A percentile compares a stretch with the other conserved stretches of the same genome.
Evolutionary conservation across 345 rosid genomes (phyloP).

Genomic region (Diplotaxis tenuifolia): DNA sequence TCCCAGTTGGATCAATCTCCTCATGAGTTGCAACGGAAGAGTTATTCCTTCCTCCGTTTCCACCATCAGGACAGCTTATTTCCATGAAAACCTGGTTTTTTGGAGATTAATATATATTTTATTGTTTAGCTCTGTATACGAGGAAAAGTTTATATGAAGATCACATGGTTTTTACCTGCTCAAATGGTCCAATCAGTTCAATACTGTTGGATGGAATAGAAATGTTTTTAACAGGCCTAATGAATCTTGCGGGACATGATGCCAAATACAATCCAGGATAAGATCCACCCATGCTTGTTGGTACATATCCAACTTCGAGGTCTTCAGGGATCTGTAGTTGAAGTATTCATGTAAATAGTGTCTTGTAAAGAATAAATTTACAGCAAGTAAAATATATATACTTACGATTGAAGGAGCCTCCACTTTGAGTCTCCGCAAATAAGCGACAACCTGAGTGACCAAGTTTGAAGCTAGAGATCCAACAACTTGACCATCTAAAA

Average conservation of each 20-base stretch:
- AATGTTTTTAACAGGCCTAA: conserved; percentile 79
- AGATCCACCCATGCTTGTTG: conserved; percentile 84
- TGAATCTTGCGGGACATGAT: conserved; percentile 85
- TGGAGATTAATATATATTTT: background rate
- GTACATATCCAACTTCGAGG: conserved; percentile 94
- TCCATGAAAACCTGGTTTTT: conserved; percentile 83
- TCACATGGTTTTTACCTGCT: conserved; percentile 59
- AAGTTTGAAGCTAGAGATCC: conserved; percentile 60
- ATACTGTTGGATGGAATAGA: conserved; percentile 47
- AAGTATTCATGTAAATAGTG: conserved; percentile 10
- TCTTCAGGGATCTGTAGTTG: conserved; percentile 79
- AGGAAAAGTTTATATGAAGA: conserved; percentile 13
- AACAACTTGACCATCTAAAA: conserved; percentile 87
- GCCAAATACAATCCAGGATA: conserved; percentile 86
- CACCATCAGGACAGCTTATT: conserved; percentile 95
- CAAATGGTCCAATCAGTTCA: conserved; percentile 94
- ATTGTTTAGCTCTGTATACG: conserved; percentile 18
- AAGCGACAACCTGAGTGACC: conserved; percentile 62
- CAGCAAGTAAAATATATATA: conserved; percentile 13
- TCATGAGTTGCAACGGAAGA: conserved; percentile 80
- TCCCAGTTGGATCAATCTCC: conserved; percentile 90
- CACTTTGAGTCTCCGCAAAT: conserved; percentile 82
- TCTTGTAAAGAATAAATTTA: conserved; percentile 1
- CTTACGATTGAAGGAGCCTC: conserved; percentile 71
- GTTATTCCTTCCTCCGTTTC: conserved; percentile 81